Evolutionary conservation across 2,329 filamentous ascomycete species (phyloP).

Genomic region (Aureobasidium sp.): DNA sequence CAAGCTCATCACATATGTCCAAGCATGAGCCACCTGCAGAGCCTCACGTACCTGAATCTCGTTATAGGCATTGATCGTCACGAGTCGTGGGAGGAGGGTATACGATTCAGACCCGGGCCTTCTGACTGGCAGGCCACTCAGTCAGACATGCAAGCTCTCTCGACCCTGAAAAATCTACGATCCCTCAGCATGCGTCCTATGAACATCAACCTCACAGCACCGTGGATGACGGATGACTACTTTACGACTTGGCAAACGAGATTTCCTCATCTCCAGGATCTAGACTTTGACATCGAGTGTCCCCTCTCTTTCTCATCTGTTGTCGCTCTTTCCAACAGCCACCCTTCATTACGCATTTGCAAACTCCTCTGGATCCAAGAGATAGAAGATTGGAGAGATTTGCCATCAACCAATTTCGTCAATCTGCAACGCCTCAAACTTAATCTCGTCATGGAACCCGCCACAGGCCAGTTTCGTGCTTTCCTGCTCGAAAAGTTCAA

Average conservation of each 20-base stretch:
- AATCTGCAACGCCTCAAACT: neutral
- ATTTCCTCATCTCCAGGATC: neutral
- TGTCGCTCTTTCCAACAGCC: neutral
- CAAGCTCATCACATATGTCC: neutral
- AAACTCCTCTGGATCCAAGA: neutral
- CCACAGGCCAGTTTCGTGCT: neutral
- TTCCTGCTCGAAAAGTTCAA: neutral
- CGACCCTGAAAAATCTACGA: neutral
- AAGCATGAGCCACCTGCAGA: neutral
- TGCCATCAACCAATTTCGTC: neutral
- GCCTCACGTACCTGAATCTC: neutral
- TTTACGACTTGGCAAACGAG: neutral
- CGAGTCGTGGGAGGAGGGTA: neutral
- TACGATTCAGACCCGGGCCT: neutral
- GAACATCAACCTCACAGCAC: neutral
- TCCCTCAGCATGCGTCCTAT: neutral
- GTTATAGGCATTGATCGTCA: neutral
- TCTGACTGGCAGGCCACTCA: neutral
- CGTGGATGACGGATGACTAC: neutral
- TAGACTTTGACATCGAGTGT: neutral
- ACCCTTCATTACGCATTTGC: neutral
- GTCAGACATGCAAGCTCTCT: neutral
- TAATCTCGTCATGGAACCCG: neutral
- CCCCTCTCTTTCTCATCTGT: neutral
- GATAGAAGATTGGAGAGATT: neutral